Percentiles rank a stretch among this genome's conserved stretches.
phyloP scores from a whole-genome alignment of 2,329 filamentous ascomycete genomes.

The Bipolaris oryzae region DNA sequence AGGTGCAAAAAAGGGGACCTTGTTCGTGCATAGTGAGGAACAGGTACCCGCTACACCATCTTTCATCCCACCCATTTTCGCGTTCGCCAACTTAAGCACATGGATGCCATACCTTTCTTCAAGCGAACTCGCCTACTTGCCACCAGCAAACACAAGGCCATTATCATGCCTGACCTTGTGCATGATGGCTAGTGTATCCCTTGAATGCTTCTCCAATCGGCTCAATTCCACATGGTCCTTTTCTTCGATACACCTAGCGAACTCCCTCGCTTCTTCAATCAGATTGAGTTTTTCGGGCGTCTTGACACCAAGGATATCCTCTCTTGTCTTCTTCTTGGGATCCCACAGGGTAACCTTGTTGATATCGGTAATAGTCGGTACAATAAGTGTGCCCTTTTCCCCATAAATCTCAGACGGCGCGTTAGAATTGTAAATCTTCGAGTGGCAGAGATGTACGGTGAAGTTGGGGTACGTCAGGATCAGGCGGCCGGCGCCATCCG shows the following conservation, averaged over 20 bases:
- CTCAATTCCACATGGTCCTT: conserved; percentile 47
- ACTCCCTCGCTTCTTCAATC: conserved; percentile 55
- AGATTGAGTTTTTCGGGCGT: conserved; percentile 51
- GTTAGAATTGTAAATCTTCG: conserved; percentile 54
- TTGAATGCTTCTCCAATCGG: conserved; percentile 51
- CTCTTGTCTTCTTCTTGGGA: conserved; percentile 51
- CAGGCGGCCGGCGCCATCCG: conserved; percentile 55
- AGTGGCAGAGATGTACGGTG: conserved; percentile 51
- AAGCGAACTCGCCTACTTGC: conserved; percentile 17
- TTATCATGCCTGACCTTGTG: conserved; percentile 53
- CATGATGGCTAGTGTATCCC: conserved; percentile 51
- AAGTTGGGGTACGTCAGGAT: conserved; percentile 54
- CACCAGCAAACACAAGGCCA: conserved; percentile 49
- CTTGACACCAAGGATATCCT: conserved; percentile 49
- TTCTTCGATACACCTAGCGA: conserved; percentile 52
- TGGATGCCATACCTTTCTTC: background rate
- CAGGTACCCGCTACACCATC: background rate
- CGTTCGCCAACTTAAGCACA: background rate
- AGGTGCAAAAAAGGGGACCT: too few species aligned
- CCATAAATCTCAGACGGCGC: conserved; percentile 56
- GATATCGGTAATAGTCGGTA: conserved; percentile 55
- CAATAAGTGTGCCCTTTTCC: conserved; percentile 54
- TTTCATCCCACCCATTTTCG: background rate
- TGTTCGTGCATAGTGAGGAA: background rate
- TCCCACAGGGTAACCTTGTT: conserved; percentile 50